phyloP scores from a whole-genome alignment of 257 asterid genomes.

The Thymus quinquecostatus region DNA sequence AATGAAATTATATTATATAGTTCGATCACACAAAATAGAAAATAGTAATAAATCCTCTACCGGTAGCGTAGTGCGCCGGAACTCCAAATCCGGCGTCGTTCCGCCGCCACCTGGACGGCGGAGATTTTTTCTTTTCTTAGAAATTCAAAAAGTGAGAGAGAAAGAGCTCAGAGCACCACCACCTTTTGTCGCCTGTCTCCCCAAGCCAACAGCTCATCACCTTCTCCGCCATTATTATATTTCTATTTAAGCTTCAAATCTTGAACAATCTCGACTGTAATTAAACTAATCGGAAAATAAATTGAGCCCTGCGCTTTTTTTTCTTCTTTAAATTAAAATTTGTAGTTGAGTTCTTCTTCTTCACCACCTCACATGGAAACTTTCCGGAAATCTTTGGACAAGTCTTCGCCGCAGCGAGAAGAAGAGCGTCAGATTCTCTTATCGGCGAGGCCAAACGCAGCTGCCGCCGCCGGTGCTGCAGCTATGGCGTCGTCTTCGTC shows the following conservation, averaged over 20 bases:
- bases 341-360: not conserved
- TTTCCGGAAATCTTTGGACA: constrained; percentile 41
- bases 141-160: not conserved
- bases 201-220: constrained; percentile 33
- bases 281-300: not conserved
- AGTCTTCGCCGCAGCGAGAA: constrained; percentile 29
- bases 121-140: constrained; percentile 1
- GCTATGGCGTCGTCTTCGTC: constrained; percentile 36
- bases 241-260: not conserved
- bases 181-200: not conserved
- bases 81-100: not conserved
- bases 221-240: constrained; percentile 23
- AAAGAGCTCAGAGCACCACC: constrained; percentile 1
- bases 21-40: not conserved
- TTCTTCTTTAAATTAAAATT: not conserved
- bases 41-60: not conserved
- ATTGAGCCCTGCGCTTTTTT: too few species aligned
- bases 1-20: too few species aligned
- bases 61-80: too few species aligned
- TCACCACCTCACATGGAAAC: constrained; percentile 33
- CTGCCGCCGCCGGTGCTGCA: constrained; percentile 21
- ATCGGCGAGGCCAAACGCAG: constrained; percentile 20
- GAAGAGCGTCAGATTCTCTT: constrained; percentile 45
- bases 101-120: constrained; percentile 26
- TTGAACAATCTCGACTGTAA: constrained; percentile 16